Conservation (phyloP, 495 filamentous ascomycete species). For the Aspergillus biplanus region DNA sequence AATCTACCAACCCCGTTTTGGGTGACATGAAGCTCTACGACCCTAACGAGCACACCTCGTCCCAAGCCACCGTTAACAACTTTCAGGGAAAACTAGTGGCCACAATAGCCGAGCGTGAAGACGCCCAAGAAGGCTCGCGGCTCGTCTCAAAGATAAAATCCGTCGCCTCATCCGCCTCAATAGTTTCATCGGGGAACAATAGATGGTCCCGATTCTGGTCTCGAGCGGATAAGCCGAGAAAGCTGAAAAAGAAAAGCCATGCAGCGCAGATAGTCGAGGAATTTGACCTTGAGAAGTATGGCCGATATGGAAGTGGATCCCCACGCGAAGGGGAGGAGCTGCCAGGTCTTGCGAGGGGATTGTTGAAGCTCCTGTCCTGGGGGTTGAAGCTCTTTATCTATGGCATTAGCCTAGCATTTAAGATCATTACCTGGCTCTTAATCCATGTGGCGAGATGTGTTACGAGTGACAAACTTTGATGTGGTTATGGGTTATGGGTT, state of each 20-base stretch:
- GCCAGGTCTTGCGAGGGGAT: constrained; percentile 37
- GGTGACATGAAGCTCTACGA: constrained; percentile 39
- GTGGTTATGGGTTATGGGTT: neutral
- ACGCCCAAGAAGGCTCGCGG: constrained; percentile 37
- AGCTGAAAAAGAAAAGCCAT: constrained; percentile 21
- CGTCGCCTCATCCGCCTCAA: neutral
- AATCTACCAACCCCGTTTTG: constrained; percentile 44
- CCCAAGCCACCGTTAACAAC: constrained; percentile 8
- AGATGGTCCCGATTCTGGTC: constrained; percentile 6
- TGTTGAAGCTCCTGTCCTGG: constrained; percentile 44
- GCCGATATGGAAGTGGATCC: constrained; percentile 38
- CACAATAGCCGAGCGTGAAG: constrained; percentile 48
- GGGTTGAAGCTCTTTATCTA: constrained; percentile 43
- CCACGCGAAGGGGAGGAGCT: constrained; percentile 44
- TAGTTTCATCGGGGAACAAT: neutral
- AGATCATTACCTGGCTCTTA: constrained; percentile 46
- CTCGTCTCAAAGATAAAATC: constrained; percentile 39
- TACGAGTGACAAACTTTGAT: constrained; percentile 46
- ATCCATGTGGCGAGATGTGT: constrained; percentile 41
- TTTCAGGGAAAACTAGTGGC: constrained; percentile 40
- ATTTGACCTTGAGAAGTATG: constrained; percentile 52
- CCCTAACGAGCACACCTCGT: neutral
- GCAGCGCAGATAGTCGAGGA: constrained; percentile 42
- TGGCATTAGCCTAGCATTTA: constrained; percentile 39
- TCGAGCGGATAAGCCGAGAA: constrained; percentile 1